Evolutionary conservation across 176 grass and related monocot genomes (phyloP), one percentile per base, ranked within the genome.

Genomic region (Oryza coarctata): DNA sequence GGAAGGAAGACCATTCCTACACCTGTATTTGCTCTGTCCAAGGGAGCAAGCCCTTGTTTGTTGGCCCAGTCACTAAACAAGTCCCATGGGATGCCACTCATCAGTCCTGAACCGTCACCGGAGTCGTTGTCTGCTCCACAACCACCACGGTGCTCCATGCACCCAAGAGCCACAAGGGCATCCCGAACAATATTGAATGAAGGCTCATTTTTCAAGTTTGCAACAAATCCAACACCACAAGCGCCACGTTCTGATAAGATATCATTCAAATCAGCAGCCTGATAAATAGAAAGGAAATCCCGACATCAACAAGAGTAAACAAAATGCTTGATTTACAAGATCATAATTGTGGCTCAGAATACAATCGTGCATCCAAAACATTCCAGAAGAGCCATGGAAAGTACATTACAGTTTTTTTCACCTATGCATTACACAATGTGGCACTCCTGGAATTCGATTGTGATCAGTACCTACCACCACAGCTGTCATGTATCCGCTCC

Each of bases 131-230:
- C 97, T 10, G 97, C 93, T 60, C 93, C 93, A 80, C 97, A 99
- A 41, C 97, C 97, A 76, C 97, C 97, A 78, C 97, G 97, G 66
- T 99, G 97, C 86, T 99, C 97, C 97, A 99, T 99, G 91, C 97
- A 99, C 9, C 97, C 93, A 73, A 99, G 93, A 71, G 97, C 97
- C 5, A 30, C 79, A 80, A 99, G 88, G 80, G 97, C 93, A 87
- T 99, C 97, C 2, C 43, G 82, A 35, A 99, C 87, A 73, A 94
- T 94, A 80, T 96, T 92, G 87, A 93, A 92, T 1, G 91, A 99
- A 75, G 97, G 87, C 71, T 78, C 89, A 71, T 99, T 99, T 78
- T 82, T 95, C 87, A 99, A 90, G 82, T 99, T 99, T 47, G 97
- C 97, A 29, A 99, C 87, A 57, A 99, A 99, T 14, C 97, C 97